These are phyloP conservation scores for Xanthoconium purpureum DNA, from an alignment of 768 basidiomycete species.

Conservation along the genomic window DNA sequence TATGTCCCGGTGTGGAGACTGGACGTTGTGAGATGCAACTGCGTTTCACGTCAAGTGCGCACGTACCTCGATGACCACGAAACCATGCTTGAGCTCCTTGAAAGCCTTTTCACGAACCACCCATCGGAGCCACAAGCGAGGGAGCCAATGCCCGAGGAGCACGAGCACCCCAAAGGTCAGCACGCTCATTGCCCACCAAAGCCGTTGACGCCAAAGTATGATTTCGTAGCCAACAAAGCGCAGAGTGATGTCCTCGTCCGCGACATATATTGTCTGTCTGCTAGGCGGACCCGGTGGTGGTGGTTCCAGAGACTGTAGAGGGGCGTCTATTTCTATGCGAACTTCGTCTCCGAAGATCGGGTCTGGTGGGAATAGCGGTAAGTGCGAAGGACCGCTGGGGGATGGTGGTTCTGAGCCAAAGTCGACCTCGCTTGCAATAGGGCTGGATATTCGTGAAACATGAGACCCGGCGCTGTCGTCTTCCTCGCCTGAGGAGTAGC, in stretches of 20 bases:
- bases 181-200: slow-evolving; percentile 73
- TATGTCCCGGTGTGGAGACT: slow-evolving; percentile 86
- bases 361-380: slow-evolving; percentile 71
- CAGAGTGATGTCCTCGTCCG: slow-evolving; percentile 87
- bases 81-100: slow-evolving; percentile 61
- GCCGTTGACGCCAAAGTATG: slow-evolving; percentile 52
- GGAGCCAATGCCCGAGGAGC: slow-evolving; percentile 91
- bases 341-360: slow-evolving; percentile 82
- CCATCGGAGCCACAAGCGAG: slow-evolving; percentile 86
- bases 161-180: slow-evolving; percentile 69
- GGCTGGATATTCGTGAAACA: slow-evolving; percentile 18
- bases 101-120: slow-evolving; percentile 84
- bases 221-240: slow-evolving; percentile 85
- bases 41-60: background rate
- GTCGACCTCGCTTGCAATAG: slow-evolving; percentile 55
- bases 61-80: slow-evolving; percentile 88
- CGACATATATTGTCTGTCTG: slow-evolving; percentile 79
- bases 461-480: slow-evolving; percentile 44
- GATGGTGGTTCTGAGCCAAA: slow-evolving; percentile 73
- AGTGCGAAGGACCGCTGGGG: slow-evolving; percentile 40
- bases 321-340: slow-evolving; percentile 75
- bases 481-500: slow-evolving; percentile 85
- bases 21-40: slow-evolving; percentile 23
- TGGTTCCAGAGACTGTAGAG: slow-evolving; percentile 59
- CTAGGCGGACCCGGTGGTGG: slow-evolving; percentile 81